These are phyloP conservation scores for Bryoerythrophyllum caledonicum DNA, from an alignment of 225 moss, liverwort and hornwort genomes.

Conservation along the genomic window DNA sequence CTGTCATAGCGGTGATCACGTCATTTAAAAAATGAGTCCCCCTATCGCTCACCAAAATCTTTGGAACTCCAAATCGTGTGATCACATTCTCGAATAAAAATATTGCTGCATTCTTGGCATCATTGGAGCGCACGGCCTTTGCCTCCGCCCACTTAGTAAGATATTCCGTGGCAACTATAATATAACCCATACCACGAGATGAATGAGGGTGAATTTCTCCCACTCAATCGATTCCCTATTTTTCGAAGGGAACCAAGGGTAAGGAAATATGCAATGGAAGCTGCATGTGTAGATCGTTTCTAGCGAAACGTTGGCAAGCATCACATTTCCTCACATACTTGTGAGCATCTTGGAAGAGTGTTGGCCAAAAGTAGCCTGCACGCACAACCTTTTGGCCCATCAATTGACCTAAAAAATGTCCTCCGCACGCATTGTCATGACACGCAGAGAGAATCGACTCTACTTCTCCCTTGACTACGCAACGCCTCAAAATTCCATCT, in stretches of 20 bases:
- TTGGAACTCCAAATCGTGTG: not conserved
- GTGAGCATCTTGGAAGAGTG: too few relatives aligned
- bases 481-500: too few relatives aligned
- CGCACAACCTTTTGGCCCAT: too few relatives aligned
- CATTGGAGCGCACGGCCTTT: not conserved
- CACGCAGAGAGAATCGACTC: too few relatives aligned
- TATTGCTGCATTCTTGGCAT: not conserved
- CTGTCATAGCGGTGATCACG: not conserved
- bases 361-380: too few relatives aligned
- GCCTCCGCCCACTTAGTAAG: not conserved
- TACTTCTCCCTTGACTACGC: too few relatives aligned
- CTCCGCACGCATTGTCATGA: too few relatives aligned
- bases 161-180: not conserved
- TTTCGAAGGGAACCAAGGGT: not conserved
- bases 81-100: not conserved
- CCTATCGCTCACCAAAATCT: not conserved
- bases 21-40: not conserved
- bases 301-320: not conserved
- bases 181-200: not conserved
- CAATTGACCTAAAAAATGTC: too few relatives aligned
- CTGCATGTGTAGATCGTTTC: not conserved
- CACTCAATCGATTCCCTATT: not conserved
- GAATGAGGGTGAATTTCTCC: not conserved
- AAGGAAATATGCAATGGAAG: not conserved
- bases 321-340: not conserved